A percentile compares a stretch with the other conserved stretches of the same genome.
Evolutionary conservation across 371 early-diverging fungal genomes (phyloP).

Genomic region (Mucor indicus): DNA sequence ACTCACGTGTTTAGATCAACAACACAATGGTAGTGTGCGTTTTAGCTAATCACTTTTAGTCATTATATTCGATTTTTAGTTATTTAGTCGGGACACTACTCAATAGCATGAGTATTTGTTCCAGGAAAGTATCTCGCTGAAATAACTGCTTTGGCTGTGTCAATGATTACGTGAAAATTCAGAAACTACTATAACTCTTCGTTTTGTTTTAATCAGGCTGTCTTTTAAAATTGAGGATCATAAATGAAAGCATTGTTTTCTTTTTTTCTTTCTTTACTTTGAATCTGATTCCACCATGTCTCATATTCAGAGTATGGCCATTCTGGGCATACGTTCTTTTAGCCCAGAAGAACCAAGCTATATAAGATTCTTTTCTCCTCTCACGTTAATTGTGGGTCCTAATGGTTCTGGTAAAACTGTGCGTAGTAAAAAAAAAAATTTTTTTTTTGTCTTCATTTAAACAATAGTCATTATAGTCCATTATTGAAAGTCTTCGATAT

Average conservation of each 20-base stretch:
- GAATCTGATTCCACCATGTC: conserved; percentile 51
- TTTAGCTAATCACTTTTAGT: too few species aligned
- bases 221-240: neutral
- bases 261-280: neutral
- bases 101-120: too few species aligned
- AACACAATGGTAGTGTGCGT: too few species aligned
- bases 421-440: conserved; percentile 5
- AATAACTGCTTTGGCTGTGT: too few species aligned
- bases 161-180: too few species aligned
- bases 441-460: neutral
- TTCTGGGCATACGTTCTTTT: conserved; percentile 96
- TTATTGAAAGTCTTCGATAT: conserved; percentile 98
- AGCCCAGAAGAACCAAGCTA: conserved; percentile 76
- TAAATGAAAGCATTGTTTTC: neutral
- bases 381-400: conserved; percentile 98
- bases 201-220: neutral
- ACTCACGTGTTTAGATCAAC: too few species aligned
- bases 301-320: conserved; percentile 73
- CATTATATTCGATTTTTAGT: too few species aligned
- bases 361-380: conserved; percentile 90
- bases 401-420: conserved; percentile 99
- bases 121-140: too few species aligned
- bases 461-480: conserved; percentile 81
- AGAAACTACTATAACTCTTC: too few species aligned
- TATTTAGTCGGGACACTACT: too few species aligned